These are phyloP conservation scores for Aureobasidium lini DNA, from an alignment of 2,329 filamentous ascomycete genomes.

Conservation along the genomic window DNA sequence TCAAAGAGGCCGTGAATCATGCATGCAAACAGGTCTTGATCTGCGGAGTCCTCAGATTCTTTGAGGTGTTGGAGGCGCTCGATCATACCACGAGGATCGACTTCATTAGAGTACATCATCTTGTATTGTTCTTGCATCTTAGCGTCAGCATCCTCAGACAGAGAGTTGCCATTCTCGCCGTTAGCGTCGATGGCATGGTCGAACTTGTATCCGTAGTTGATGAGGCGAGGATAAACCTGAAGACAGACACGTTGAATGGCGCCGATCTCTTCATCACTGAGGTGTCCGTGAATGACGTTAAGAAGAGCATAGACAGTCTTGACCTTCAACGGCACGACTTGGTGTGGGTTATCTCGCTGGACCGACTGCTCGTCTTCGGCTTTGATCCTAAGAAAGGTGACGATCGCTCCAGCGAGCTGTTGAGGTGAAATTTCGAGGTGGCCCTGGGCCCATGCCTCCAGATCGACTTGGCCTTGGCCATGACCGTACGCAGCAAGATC, in stretches of 20 bases:
- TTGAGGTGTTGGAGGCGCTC: constrained; percentile 81
- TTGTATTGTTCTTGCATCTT: constrained; percentile 98
- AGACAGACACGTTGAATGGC: constrained; percentile 80
- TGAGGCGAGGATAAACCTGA: constrained; percentile 83
- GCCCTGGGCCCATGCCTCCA: constrained; percentile 71
- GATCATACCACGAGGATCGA: constrained; percentile 79
- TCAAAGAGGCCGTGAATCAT: constrained; percentile 98
- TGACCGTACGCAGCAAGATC: constrained; percentile 83
- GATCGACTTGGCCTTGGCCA: constrained; percentile 68
- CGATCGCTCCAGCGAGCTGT: constrained; percentile 62
- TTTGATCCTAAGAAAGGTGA: constrained; percentile 79
- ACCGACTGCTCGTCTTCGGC: constrained; percentile 69
- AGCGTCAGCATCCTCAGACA: constrained; percentile 70
- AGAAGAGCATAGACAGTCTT: constrained; percentile 78
- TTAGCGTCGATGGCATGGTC: constrained; percentile 88
- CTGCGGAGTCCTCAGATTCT: constrained; percentile 69
- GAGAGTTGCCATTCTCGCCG: constrained; percentile 69
- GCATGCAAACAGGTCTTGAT: constrained; percentile 93
- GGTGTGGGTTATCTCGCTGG: constrained; percentile 62
- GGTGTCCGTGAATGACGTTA: constrained; percentile 60
- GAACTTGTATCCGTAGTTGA: constrained; percentile 74
- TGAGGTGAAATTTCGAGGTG: constrained; percentile 42
- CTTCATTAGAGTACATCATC: constrained; percentile 90
- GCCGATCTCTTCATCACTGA: constrained; percentile 62
- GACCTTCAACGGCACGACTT: constrained; percentile 65